Evolutionary conservation across 164 flowering plant species (phyloP).

Genomic region (Euptelea pleiosperma): DNA sequence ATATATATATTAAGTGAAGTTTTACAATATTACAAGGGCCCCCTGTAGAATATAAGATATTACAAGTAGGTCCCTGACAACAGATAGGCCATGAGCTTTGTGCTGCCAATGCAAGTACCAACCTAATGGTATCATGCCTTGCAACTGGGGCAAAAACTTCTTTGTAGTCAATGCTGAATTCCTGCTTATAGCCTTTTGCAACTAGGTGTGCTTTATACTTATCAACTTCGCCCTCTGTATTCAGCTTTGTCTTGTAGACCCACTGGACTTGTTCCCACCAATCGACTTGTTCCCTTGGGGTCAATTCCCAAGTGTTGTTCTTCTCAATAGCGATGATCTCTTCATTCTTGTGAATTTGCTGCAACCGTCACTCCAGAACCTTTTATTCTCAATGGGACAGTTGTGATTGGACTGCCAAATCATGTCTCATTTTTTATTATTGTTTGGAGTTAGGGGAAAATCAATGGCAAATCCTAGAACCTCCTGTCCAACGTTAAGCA

Average conservation of each 20-base stretch:
- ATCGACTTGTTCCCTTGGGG: slow-evolving; percentile 9
- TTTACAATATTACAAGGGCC: too few relatives aligned
- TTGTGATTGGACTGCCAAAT: slow-evolving; percentile 31
- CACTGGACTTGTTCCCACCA: slow-evolving; percentile 11
- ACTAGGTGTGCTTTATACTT: neutral
- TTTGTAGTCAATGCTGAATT: too few relatives aligned
- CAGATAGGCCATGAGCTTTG: slow-evolving; percentile 13
- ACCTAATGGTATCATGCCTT: too few relatives aligned
- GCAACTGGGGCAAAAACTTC: too few relatives aligned
- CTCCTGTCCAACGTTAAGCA: slow-evolving; percentile 51
- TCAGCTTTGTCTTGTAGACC: slow-evolving; percentile 12
- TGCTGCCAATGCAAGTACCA: slow-evolving; percentile 1
- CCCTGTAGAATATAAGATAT: too few relatives aligned
- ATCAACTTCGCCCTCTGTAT: slow-evolving; percentile 1
- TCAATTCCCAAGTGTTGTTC: slow-evolving; percentile 7
- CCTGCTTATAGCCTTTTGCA: slow-evolving; percentile 7
- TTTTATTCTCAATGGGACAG: too few relatives aligned
- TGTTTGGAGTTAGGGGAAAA: too few relatives aligned
- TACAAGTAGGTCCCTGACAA: too few relatives aligned
- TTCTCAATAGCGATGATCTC: slow-evolving; percentile 7
- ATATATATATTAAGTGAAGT: too few relatives aligned
- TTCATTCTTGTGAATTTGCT: too few relatives aligned
- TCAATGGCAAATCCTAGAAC: slow-evolving; percentile 61
- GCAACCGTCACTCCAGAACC: too few relatives aligned
- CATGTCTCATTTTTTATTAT: slow-evolving; percentile 41